phyloP scores from a whole-genome alignment of 768 basidiomycete species.

The Calocera viscosa region DNA sequence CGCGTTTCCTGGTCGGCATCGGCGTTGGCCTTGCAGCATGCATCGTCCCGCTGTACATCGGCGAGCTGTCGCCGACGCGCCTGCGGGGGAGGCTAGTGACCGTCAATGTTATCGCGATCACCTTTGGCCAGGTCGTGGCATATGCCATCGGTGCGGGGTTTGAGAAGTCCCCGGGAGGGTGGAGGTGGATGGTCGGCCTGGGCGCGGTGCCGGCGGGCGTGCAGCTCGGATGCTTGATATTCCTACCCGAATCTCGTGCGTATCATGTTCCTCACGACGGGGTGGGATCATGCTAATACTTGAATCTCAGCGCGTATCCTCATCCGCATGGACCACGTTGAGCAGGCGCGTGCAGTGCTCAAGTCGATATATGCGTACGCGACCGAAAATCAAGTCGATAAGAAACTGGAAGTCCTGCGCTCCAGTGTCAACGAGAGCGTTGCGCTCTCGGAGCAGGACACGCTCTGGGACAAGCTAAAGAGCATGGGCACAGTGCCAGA shows the following conservation, averaged over 20 bases:
- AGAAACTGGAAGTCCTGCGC: slow-evolving; percentile 42
- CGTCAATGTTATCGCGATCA: slow-evolving; percentile 75
- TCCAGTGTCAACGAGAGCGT: slow-evolving; percentile 50
- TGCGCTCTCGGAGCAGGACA: slow-evolving; percentile 48
- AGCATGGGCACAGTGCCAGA: slow-evolving; percentile 45
- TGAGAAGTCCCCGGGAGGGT: slow-evolving; percentile 45
- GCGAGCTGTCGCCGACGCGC: slow-evolving; percentile 65
- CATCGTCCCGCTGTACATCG: slow-evolving; percentile 70
- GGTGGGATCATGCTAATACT: no score
- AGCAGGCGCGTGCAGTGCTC: slow-evolving; percentile 43
- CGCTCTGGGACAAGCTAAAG: slow-evolving; percentile 41
- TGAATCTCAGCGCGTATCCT: slow-evolving; percentile 51
- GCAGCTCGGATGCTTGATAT: slow-evolving; percentile 47
- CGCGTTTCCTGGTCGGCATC: slow-evolving; percentile 61
- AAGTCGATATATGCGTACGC: slow-evolving; percentile 58
- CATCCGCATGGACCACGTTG: slow-evolving; percentile 42
- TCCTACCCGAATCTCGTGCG: slow-evolving; percentile 70
- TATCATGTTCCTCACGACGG: slow-evolving; percentile 10
- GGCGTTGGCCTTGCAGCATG: slow-evolving; percentile 71
- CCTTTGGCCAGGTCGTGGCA: slow-evolving; percentile 65
- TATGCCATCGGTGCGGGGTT: slow-evolving; percentile 64
- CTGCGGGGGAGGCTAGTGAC: slow-evolving; percentile 68
- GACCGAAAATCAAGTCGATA: slow-evolving; percentile 48
- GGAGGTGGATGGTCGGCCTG: slow-evolving; percentile 77
- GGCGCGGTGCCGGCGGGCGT: slow-evolving; percentile 56